Evolutionary conservation across 331 rosid genomes (phyloP), one percentile per base, ranked within the genome.

Genomic region (Acacia pycnantha): DNA sequence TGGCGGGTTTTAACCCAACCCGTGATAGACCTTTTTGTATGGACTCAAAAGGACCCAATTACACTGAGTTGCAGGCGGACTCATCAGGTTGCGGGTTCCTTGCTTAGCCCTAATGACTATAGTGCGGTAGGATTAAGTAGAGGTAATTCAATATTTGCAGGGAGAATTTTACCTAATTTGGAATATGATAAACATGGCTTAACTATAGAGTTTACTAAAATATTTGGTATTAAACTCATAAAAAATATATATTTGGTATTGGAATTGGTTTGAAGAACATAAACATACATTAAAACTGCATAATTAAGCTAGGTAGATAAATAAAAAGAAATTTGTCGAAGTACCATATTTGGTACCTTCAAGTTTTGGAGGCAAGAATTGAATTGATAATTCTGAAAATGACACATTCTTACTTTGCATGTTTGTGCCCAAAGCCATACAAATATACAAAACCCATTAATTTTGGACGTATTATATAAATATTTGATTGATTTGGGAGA

Each of bases 401-500:
- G 86, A 82, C 88, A 82, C 62, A 70, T 76, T 72, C 53, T 16
- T 48, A 14, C 16, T 70, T n/a, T 29, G 37, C 69, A 31, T 61
- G 70, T 74, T 78, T 64, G 70, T 29, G 65, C 76, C 78, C 6
- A 48, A 71, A 70, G 76, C 73, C 73, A 79, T 69, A 22, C 77
- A 82, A 75, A 82, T 75, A 76, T 86, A 73, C 59, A 79, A 83
- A 83, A 72, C 78, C 86, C 85, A 80, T 82, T 86, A 11, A 22
- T 29, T 80, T 86, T 86, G 76, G 85, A 86, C 68, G 61, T 77
- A 67, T 53, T 21, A 21, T 54, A 68, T 77, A 9, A 80, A 79
- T 80, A 82, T 37, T 41, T 47, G 75, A 80, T 83, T 83, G 9
- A 37, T 6, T 37, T 80, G 87, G 83, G 66, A 72, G 66, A 66